Evolutionary conservation across 345 rosid genomes (phyloP), one percentile per base, ranked within the genome.

Genomic region (Capsella bursapastoris): DNA sequence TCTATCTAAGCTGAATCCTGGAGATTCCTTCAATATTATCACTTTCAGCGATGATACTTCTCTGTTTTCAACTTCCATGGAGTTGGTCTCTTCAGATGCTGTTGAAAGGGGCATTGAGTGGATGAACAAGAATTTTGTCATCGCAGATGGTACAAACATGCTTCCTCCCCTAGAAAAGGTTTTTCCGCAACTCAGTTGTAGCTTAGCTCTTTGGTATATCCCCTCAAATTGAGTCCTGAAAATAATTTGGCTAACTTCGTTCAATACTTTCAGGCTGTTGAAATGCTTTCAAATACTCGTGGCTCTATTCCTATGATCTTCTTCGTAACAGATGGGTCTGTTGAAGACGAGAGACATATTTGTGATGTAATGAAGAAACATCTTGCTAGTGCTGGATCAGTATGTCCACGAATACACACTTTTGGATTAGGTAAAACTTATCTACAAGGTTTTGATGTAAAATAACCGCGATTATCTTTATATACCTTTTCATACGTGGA

Each of bases 311-410:
- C 99, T 67, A 70, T 86, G 76, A 81, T 95, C 76, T 87, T 95
- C 76, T 89, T 95, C 71, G 75, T 95, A 64, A 92, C 96, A 29
- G 98, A 95, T 83, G 99, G 99, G 63, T 76, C 96, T 75, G 92
- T 95, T 68, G 98, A 95, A 82, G 89, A 95, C 81, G 99, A 92
- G 79, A 86, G 86, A 78, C 84, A 83, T 34, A 89, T 95, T 56
- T 92, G 94, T 79, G 87, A 89, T 64, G 75, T 66, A 41, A 83
- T 92, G 83, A 88, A 87, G 84, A 92, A 78, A 78, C 80, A 63
- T 67, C 68, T 84, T 40, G 80, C 66, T 51, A 83, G 80, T 67
- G 82, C 77, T 76, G 85, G 85, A 78, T 74, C 82, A 48, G 79
- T 83, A 47, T 53, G 49, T 83, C 97, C 93, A 51, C 91, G 93